Base-by-base conservation (phyloP, 2,329 filamentous ascomycete genomes). In the Cyphellophora europaea region DNA sequence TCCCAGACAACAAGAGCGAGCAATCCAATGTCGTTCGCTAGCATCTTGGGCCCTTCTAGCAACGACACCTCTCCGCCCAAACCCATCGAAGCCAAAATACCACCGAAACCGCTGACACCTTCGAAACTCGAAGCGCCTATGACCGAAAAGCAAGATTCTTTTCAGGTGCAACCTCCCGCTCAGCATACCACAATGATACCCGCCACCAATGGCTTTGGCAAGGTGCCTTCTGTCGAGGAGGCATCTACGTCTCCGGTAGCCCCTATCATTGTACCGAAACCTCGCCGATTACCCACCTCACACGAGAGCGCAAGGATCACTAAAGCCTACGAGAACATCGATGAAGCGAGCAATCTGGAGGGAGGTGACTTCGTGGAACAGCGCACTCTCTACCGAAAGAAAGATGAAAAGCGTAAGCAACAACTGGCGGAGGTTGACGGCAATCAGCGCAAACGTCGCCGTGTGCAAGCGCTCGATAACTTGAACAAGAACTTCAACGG, bases 1-100 rank as follows among this genome's bases (percentile, higher is more conserved):
- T n/a, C n/a, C n/a, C n/a, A n/a, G n/a, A n/a, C n/a, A n/a, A n/a
- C n/a, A n/a, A n/a, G n/a, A 56, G 71, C 79, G 27, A 79, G 81
- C 39, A 83, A 93, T 55, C 82, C 88, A 35, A 95, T 95, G 88
- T 91, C 88, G 4, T 91, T 96, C 53, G 91, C 86, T 47, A 95
- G 88, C 55, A 93, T 96, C 40, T 78, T 96, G 28, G 43, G 44
- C 15, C 45, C 47, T 23, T 44, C 44, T 11, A 48, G 44, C 37
- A 44, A 49, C 31, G 47, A 49, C 15, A 49, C 55, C 37, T 41
- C 54, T 42, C 35, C 50, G 37, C 31, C 48, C 11, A 40, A 44
- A 29, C 33, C 45, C 19, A 13, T 30, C 3, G 43, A 45, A 33
- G 19, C 40, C 43, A 53, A 38, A 35, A 10, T 46, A 30, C 36